Evolutionary conservation across 2,329 filamentous ascomycete genomes (phyloP), one percentile per base, ranked within the genome.

Genomic region (Colletotrichum karsti): DNA sequence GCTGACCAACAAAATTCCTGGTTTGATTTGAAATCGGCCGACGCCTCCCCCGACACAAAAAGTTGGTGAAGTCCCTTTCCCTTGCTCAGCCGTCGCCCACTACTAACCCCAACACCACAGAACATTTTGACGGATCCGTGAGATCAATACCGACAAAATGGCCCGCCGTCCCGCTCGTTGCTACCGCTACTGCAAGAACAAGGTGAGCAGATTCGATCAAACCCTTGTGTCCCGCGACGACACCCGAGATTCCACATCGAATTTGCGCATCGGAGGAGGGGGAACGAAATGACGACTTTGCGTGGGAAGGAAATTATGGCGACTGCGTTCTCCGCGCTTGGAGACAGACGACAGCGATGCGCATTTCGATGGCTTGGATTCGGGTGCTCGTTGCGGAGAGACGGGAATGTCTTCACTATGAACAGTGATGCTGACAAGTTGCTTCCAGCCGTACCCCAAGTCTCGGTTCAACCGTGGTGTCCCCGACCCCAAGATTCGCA

Each of bases 161-260:
- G 96, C 96, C 83, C 94, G 96, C 87, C 94, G 96, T 93, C 96
- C 96, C 83, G 96, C 96, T 82, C 93, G 96, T 90, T 99, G 96
- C 90, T 99, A 97, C 91, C 92, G 96, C 83, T 99, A 99, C 93
- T 99, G 96, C 95, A 99, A 99, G 94, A 99, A 98, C 92, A 98
- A 98, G 94, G 94, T 97, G 83, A 87, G 92, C 58, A 44, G 30
- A 54, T 24, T 30, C 33, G 67, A 26, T 46, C 33, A 42, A 24
- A 28, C 15, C 44, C 30, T 67, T 53, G 33, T 54, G 55, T 35
- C 24, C 22, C 35, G 39, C 65, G 60, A 46, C 44, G 22, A 59
- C 37, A 12, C 30, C 30, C 60, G 61, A 54, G 9, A 54, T 22
- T 12, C 20, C n/a, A 53, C 42, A 22, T 63, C 66, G 70, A 55